Evolutionary conservation across 169 alveolate genomes (phyloP), one percentile per base, ranked within the genome.

Genomic region (Cryptosporidium meleagridis): DNA sequence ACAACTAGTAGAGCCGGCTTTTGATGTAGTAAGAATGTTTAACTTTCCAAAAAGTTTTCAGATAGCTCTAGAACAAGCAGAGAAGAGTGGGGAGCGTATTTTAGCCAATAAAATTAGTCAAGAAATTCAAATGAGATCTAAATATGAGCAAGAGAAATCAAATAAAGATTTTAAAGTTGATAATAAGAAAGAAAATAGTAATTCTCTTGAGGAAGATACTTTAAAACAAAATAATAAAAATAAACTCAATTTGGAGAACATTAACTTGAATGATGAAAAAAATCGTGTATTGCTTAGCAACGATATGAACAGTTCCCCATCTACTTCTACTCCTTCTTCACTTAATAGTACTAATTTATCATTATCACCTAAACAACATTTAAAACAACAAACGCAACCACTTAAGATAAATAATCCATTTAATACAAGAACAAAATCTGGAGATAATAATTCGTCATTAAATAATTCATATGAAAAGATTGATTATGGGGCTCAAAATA

Each of bases 61-160:
- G n/a, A 80, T 80, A 9, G 89, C 89, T 26, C 18, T 80, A 45
- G 89, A 80, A 62, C 89, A 80, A 31, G 89, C 89, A 10, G 89
- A 80, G 44, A 80, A 80, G 41, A 45, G 37, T 48, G 62, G 62
- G 0, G 89, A 80, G 67, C 55, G 89, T 21, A 80, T 80, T 10
- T 45, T 80, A 21, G 72, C 89, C 1, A 80, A 59, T 33, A 80
- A 80, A 21, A 80, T 80, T 48, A 65, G 70, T 26, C 73, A 62
- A 10, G 75, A 62, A 4, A 59, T 80, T 5, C 75, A 62, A 29
- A 80, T 80, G 35, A 73, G 86, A 31, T 73, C 86, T 1, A 73
- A 26, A 41, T 53, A 37, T 41, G 86, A 73, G 35, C 71, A 73
- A 37, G 41, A 71, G 31, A 31, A 39, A 48, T 48, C 55, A 12